These are phyloP conservation scores for Botryosphaeria agaves DNA, from an alignment of 2,329 filamentous ascomycete genomes.

Conservation along the genomic window DNA sequence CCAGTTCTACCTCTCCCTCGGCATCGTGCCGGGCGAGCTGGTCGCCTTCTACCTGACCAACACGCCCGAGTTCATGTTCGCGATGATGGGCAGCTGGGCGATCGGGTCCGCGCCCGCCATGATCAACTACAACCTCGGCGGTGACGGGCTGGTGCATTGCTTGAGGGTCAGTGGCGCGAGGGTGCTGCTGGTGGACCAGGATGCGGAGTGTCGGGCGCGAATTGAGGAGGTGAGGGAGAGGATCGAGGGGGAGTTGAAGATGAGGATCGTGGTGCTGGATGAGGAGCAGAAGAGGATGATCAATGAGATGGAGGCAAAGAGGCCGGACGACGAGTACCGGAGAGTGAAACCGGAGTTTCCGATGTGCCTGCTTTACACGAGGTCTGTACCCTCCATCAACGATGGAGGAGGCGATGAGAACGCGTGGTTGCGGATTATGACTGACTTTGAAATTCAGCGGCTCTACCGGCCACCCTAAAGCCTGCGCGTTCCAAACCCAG, in stretches of 20 bases:
- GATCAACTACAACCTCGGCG: conserved; percentile 18
- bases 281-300: conserved; percentile 29
- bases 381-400: conserved; percentile 18
- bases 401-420: background rate
- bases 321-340: conserved; percentile 39
- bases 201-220: conserved; percentile 32
- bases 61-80: conserved; percentile 17
- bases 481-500: conserved; percentile 40
- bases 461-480: conserved; percentile 62
- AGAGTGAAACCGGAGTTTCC: conserved; percentile 36
- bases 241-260: conserved; percentile 38
- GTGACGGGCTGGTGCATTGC: conserved; percentile 16
- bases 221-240: conserved; percentile 33
- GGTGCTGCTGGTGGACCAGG: conserved; percentile 27
- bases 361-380: conserved; percentile 53
- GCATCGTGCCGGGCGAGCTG: conserved; percentile 15
- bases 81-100: conserved; percentile 12
- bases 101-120: conserved; percentile 15
- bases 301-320: conserved; percentile 26
- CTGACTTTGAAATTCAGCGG: conserved; percentile 28
- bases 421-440: background rate
- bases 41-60: conserved; percentile 17
- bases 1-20: conserved; percentile 36
- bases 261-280: conserved; percentile 38
- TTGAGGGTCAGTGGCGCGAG: conserved; percentile 21